Evolutionary conservation across 306 rosid genomes (phyloP), one percentile per base, ranked within the genome.

Genomic region (Pyrus pyrifolia): DNA sequence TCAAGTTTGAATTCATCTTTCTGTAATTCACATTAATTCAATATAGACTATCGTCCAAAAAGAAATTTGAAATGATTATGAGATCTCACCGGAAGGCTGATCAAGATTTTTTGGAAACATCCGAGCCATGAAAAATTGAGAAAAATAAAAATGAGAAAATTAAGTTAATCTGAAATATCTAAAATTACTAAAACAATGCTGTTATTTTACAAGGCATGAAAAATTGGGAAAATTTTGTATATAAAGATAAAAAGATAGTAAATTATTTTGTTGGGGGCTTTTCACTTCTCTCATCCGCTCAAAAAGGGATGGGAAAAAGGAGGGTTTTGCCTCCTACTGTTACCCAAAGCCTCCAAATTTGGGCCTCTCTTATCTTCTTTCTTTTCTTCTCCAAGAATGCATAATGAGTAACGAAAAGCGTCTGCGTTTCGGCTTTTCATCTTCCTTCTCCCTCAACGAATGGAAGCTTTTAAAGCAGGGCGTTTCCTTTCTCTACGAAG

Each of bases 241-340:
- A 61, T 27, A 17, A 25, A 19, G 27, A 69, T 25, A 42, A 67
- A 42, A 67, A 21, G 19, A 22, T 22, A 6, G 52, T 68, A 40
- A 21, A 40, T 22, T 5, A 68, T 35, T 72, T 72, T 46, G 21
- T 19, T n/a, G 51, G 11, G 74, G 61, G 27, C 29, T n/a, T 38
- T 2, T 38, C 42, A 7, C 23, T 33, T 57, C 27, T 67, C 52
- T 55, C 81, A 71, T 46, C 81, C 30, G 64, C 31, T 19, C 81
- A 63, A 76, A 52, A 76, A 17, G 77, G 81, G 81, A 30, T 45
- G 63, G 29, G 22, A 53, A 42, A 10, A 66, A 25, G 18, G 22
- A 45, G 7, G 40, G 29, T 21, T 66, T n/a, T 66, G 55, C 68
- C 27, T 60, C 59, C 59, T 60, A 19, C 29, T 4, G 30, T 60